These are phyloP conservation scores for Somion occarium DNA, from an alignment of 1,284 basidiomycete genomes.

Conservation along the genomic window DNA sequence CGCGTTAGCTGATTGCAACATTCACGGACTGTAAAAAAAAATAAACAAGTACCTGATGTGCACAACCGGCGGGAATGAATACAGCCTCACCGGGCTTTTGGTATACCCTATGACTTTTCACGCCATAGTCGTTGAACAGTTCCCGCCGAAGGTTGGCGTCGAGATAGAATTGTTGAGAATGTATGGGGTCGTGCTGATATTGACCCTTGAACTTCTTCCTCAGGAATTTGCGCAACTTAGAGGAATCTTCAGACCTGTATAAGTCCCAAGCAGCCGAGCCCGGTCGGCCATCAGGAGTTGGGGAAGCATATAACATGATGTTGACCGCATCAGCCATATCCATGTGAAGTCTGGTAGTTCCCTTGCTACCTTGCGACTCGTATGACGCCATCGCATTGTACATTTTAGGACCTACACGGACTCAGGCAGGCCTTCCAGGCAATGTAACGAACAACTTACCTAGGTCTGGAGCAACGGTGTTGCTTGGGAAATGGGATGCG, in stretches of 20 bases:
- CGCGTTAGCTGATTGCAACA: too few relatives aligned
- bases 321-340: constrained; percentile 96
- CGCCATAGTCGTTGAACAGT: constrained; percentile 63
- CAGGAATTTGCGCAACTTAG: constrained; percentile 73
- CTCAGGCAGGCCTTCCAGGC: background rate
- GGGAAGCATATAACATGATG: constrained; percentile 78
- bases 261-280: constrained; percentile 94
- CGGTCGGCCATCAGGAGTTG: constrained; percentile 54
- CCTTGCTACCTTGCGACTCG: constrained; percentile 61
- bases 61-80: constrained; percentile 94
- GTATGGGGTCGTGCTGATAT: constrained; percentile 78
- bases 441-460: constrained; percentile 36
- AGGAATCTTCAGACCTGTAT: constrained; percentile 81
- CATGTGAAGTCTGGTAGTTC: constrained; percentile 89
- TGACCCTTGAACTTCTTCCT: constrained; percentile 48
- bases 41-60: constrained; percentile 71
- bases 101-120: constrained; percentile 80
- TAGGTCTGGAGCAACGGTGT: constrained; percentile 83
- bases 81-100: constrained; percentile 92
- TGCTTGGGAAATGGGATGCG: constrained; percentile 82
- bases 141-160: constrained; percentile 65
- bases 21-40: too few relatives aligned
- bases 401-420: constrained; percentile 65
- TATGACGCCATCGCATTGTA: constrained; percentile 72
- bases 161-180: constrained; percentile 86